Base-by-base conservation (phyloP, 805 yeast genomes). In the Saccharomycopsis malanga region DNA sequence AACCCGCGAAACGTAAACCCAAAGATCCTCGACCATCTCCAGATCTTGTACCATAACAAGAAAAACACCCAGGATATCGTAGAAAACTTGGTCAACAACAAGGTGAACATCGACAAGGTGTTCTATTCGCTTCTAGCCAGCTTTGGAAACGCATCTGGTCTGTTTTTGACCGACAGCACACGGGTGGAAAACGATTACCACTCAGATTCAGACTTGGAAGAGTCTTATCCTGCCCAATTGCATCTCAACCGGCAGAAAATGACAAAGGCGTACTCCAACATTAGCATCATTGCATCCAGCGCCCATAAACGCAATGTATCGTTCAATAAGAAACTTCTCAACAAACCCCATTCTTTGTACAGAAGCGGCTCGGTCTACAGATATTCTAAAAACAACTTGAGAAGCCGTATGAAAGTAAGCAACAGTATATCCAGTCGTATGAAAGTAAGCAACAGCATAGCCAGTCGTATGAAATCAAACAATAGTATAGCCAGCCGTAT, bases 71-170 rank as follows among this genome's bases (percentile, higher is more conserved):
- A 23, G 7, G 49, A 45, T 22, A 48, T 51, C 6, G 27, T 51
- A 5, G 29, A 39, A 15, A 51, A 51, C 34, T 39, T 51, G 23
- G 36, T 47, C 7, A 51, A 51, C 39, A 39, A 48, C 30, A 51
- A 51, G 24, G 49, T 51, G 3, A 51, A 51, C 42, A 44, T 51
- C 38, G 54, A 51, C 29, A 51, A 51, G 32, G 54, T 51, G 14
- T 51, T 51, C 25, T 51, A 51, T 39, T 51, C 54, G 12, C 37
- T 51, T 29, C 34, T 51, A 10, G 36, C 48, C n/a, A 39, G 46
- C 18, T 51, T 51, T 41, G 49, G 45, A 21, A 23, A 42, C 34
- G 21, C 29, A 15, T 32, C 50, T 9, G 22, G 21, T 7, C 36
- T 24, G 22, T 48, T 40, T 17, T n/a, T 44, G 15, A 45, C 50